Evolutionary conservation across 331 rosid genomes (phyloP).

Genomic region (Pyracantha coccinea): DNA sequence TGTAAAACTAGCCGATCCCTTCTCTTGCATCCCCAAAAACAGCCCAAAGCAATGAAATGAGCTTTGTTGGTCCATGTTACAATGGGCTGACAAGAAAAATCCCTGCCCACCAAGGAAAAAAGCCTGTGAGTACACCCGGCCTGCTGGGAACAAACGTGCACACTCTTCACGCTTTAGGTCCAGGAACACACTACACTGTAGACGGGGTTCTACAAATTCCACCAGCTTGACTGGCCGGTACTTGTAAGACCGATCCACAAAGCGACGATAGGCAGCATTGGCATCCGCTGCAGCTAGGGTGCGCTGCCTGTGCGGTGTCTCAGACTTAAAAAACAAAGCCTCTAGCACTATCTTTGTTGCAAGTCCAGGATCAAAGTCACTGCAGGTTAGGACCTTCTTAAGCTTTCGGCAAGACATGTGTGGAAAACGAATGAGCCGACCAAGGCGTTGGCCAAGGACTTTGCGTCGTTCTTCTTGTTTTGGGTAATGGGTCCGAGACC

Average conservation of each 20-base stretch:
- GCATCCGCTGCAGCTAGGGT: constrained; percentile 24
- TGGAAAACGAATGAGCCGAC: constrained; percentile 39
- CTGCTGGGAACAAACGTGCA: constrained; percentile 23
- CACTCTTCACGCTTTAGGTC: constrained; percentile 46
- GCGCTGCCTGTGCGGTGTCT: constrained; percentile 23
- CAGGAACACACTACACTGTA: constrained; percentile 31
- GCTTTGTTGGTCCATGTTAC: constrained; percentile 33
- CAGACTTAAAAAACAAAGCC: constrained; percentile 48
- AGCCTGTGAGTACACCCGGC: constrained; percentile 29
- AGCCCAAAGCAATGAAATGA: constrained; percentile 30
- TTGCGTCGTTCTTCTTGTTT: constrained; percentile 28
- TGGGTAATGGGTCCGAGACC: constrained; percentile 38
- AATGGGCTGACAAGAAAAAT: constrained; percentile 36
- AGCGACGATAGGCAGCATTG: constrained; percentile 8
- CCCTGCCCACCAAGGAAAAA: constrained; percentile 26
- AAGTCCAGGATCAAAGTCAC: constrained; percentile 31
- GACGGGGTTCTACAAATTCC: constrained; percentile 31
- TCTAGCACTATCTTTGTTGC: constrained; percentile 36
- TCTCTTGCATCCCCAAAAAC: constrained; percentile 32
- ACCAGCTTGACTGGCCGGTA: constrained; percentile 36
- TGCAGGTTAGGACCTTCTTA: constrained; percentile 30
- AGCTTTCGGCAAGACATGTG: constrained; percentile 40
- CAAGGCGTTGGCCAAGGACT: constrained; percentile 31
- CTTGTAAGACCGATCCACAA: constrained; percentile 35
- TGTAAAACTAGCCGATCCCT: constrained; percentile 12